Evolutionary conservation across 2,329 filamentous ascomycete species (phyloP).

Genomic region (Aureobasidium uvarum): DNA sequence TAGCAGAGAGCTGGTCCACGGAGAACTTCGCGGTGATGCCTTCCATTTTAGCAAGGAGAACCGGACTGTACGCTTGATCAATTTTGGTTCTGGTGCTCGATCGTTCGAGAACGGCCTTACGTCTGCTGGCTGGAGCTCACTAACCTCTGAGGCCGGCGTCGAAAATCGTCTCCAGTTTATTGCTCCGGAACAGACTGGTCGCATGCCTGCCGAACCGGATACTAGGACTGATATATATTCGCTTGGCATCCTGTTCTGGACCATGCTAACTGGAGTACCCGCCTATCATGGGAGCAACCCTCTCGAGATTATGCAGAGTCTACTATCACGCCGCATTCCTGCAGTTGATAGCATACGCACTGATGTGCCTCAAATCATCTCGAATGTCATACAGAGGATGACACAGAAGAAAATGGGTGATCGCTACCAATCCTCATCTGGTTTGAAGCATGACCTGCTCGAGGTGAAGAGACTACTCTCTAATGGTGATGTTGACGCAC

Average conservation of each 20-base stretch:
- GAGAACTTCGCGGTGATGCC: slow-evolving; percentile 84
- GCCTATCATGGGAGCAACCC: slow-evolving; percentile 78
- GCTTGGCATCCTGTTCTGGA: slow-evolving; percentile 86
- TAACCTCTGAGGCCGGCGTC: slow-evolving; percentile 80
- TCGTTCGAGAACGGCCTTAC: slow-evolving; percentile 86
- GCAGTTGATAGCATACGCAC: slow-evolving; percentile 72
- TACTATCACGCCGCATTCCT: slow-evolving; percentile 75
- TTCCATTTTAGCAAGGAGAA: slow-evolving; percentile 79
- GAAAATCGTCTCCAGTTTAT: slow-evolving; percentile 90
- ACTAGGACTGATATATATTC: slow-evolving; percentile 92
- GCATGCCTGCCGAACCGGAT: slow-evolving; percentile 89
- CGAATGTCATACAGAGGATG: slow-evolving; percentile 84
- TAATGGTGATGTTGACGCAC: slow-evolving; percentile 67
- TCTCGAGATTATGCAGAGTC: slow-evolving; percentile 87
- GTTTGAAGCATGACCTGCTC: slow-evolving; percentile 76
- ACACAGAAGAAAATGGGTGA: slow-evolving; percentile 85
- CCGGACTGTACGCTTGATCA: slow-evolving; percentile 72
- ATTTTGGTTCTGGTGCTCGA: slow-evolving; percentile 80
- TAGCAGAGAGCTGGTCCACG: slow-evolving; percentile 79
- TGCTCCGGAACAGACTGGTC: slow-evolving; percentile 90
- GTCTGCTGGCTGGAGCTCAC: slow-evolving; percentile 78
- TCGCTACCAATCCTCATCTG: slow-evolving; percentile 84
- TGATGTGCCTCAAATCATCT: slow-evolving; percentile 80
- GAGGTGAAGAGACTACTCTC: slow-evolving; percentile 71
- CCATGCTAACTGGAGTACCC: slow-evolving; percentile 72